phyloP scores from a whole-genome alignment of 2,329 filamentous ascomycete genomes.

The Mollisia scopiformis region DNA sequence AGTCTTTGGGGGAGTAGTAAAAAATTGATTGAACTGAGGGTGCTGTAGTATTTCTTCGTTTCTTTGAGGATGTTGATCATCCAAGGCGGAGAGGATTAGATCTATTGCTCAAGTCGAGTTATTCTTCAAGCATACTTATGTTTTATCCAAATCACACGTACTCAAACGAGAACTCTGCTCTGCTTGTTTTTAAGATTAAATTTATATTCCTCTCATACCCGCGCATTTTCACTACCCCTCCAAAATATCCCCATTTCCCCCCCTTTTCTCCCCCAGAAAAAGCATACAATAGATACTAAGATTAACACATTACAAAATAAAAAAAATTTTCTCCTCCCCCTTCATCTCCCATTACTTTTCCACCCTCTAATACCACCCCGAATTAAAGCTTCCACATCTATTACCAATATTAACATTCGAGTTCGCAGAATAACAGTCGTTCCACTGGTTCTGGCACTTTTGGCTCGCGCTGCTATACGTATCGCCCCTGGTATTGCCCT shows the following conservation, averaged over 20 bases:
- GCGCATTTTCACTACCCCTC: neutral
- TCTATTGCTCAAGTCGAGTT: too few relatives aligned
- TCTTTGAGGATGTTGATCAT: too few relatives aligned
- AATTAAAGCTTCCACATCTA: constrained; percentile 44
- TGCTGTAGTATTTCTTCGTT: too few relatives aligned
- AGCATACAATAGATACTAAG: constrained; percentile 7
- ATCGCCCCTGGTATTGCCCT: constrained; percentile 35
- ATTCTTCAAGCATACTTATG: too few relatives aligned
- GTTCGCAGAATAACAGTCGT: constrained; percentile 51
- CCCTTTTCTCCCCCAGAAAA: neutral
- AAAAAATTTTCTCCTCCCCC: neutral
- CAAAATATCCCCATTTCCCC: neutral
- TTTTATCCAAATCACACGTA: too few relatives aligned
- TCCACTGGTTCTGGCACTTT: constrained; percentile 54
- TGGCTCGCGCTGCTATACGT: constrained; percentile 35
- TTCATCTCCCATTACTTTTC: neutral
- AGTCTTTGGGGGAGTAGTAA: too few relatives aligned
- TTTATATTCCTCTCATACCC: too few relatives aligned
- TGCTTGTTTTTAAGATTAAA: too few relatives aligned
- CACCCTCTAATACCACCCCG: constrained; percentile 21
- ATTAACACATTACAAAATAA: constrained; percentile 9
- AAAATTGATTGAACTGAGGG: too few relatives aligned
- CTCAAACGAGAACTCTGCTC: neutral
- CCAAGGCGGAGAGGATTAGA: too few relatives aligned
- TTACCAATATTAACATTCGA: constrained; percentile 38